Evolutionary conservation across 2,329 filamentous ascomycete genomes (phyloP).

Genomic region (Colletotrichum coccodes): DNA sequence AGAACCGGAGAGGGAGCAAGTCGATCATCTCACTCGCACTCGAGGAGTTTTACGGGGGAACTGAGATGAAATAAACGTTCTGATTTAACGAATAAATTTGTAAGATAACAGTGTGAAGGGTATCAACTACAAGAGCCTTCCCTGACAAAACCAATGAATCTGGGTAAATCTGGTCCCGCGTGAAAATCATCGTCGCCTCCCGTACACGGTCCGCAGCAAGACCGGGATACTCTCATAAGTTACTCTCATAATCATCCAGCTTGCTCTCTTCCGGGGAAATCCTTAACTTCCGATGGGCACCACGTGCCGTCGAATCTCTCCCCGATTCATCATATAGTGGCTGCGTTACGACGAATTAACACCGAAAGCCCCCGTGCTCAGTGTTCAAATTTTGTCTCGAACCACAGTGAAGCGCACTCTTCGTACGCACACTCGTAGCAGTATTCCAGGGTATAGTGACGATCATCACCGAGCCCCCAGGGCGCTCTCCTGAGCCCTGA

Average conservation of each 20-base stretch:
- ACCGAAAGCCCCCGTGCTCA: not conserved
- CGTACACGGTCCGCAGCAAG: slow-evolving; percentile 2
- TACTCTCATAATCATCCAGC: slow-evolving; percentile 21
- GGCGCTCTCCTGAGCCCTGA: slow-evolving; percentile 64
- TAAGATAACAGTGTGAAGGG: slow-evolving; percentile 22
- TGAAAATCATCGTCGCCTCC: slow-evolving; percentile 16
- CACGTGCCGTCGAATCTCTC: not conserved
- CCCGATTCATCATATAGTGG: not conserved
- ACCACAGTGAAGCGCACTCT: not conserved
- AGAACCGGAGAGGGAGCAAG: not conserved
- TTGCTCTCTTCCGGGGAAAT: not conserved
- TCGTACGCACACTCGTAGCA: not conserved
- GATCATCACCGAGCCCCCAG: slow-evolving; percentile 37
- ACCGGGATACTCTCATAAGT: slow-evolving; percentile 5
- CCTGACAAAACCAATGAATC: slow-evolving; percentile 4
- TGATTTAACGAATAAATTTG: not conserved
- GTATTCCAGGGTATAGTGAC: not conserved
- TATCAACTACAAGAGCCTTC: slow-evolving; percentile 28
- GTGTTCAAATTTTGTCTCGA: not conserved
- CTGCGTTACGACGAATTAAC: not conserved
- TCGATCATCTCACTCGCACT: not conserved
- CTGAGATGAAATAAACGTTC: not conserved
- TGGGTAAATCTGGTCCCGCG: slow-evolving; percentile 22
- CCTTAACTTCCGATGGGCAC: not conserved
- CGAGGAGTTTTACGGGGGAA: not conserved